Percentiles rank a stretch among this genome's conserved stretches.
Evolutionary conservation across 106 monocot genomes (phyloP).

Genomic region (Dendrobium huoshanense): DNA sequence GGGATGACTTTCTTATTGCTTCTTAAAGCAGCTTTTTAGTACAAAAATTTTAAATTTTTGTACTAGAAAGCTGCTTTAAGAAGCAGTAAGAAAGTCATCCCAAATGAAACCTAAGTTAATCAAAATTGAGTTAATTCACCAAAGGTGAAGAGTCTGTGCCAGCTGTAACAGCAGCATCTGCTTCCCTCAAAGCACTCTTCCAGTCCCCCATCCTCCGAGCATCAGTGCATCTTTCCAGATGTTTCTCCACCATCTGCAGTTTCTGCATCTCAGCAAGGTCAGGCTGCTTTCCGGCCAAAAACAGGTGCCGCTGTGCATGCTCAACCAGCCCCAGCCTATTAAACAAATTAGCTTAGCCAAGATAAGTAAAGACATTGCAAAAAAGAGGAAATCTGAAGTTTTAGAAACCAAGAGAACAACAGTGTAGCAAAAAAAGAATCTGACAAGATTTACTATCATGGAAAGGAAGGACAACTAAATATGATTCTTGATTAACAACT

Average conservation of each 20-base stretch:
- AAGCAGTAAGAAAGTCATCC: no score
- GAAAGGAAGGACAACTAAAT: neutral
- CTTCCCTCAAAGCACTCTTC: constrained; percentile 68
- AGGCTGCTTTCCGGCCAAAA: constrained; percentile 25
- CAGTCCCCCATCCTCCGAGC: constrained; percentile 66
- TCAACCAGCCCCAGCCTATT: constrained; percentile 76
- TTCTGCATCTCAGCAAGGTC: constrained; percentile 59
- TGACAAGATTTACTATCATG: neutral
- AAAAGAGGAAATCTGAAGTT: neutral
- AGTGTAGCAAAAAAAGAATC: neutral
- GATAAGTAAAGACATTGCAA: neutral
- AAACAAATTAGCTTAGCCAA: neutral
- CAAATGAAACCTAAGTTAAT: no score
- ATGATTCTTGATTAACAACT: neutral
- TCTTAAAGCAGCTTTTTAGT: no score
- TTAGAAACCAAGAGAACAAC: neutral
- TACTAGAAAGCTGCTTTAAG: no score
- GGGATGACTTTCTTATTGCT: no score
- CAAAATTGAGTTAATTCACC: constrained; percentile 30
- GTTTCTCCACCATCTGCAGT: constrained; percentile 56
- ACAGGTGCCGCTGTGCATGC: constrained; percentile 46
- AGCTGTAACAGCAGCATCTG: constrained; percentile 60
- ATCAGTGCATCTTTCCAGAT: constrained; percentile 41
- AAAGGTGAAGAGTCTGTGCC: constrained; percentile 64
- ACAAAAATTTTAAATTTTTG: no score